Percentiles rank a stretch among this genome's conserved stretches.
phyloP scores from a whole-genome alignment of 225 moss, liverwort and hornwort species.

The Marchantia paleacea region DNA sequence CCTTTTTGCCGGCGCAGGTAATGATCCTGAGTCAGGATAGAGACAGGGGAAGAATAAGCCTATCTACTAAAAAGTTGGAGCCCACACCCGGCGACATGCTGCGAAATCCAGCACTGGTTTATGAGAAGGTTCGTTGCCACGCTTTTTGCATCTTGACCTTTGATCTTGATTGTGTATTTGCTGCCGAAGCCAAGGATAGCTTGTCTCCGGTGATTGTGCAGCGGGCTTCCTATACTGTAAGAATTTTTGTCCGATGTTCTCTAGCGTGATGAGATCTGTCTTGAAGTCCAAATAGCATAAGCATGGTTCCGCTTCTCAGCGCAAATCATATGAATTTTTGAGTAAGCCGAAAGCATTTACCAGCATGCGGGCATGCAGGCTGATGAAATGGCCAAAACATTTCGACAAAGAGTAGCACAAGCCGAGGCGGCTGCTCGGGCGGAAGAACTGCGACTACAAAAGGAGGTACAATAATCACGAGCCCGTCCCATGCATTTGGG shows the following conservation, averaged over 20 bases:
- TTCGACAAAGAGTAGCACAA: conserved; percentile 93
- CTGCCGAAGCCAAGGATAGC: background rate
- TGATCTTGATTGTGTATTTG: background rate
- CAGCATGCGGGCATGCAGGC: conserved; percentile 26
- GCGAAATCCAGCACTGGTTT: conserved; percentile 91
- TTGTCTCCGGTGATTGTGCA: background rate
- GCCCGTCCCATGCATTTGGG: background rate
- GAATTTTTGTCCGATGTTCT: too few species aligned
- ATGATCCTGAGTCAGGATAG: conserved; percentile 98
- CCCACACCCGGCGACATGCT: conserved; percentile 98
- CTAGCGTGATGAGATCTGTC: too few species aligned
- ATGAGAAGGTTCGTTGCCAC: conserved; percentile 58
- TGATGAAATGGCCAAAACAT: conserved; percentile 96
- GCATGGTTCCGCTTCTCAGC: too few species aligned
- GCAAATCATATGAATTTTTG: too few species aligned
- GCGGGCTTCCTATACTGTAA: background rate
- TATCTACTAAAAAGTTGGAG: conserved; percentile 94
- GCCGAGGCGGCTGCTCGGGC: conserved; percentile 96
- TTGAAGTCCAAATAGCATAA: too few species aligned
- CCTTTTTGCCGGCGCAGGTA: too few species aligned
- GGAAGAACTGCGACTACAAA: conserved; percentile 82
- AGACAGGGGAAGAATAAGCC: conserved; percentile 88
- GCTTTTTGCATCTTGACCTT: background rate
- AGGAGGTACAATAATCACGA: conserved; percentile 39
- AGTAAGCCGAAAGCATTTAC: background rate